A percentile compares a stretch with the other conserved stretches of the same genome.
These are phyloP conservation scores for Trichoderma simmonsii DNA, from an alignment of 2,329 filamentous ascomycete genomes.

Conservation along the genomic window DNA sequence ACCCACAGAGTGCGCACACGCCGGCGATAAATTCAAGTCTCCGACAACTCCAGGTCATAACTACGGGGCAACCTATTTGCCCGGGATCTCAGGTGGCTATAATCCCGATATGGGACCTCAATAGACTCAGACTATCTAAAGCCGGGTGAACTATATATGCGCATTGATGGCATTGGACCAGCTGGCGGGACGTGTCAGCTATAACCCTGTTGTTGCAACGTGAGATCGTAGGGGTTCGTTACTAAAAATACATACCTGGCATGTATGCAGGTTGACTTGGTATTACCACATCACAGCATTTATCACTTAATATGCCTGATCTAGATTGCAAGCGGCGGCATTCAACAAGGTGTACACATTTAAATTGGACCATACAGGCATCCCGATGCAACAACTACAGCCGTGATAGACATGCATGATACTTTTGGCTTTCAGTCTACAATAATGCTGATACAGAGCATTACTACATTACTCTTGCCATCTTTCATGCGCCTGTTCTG, in stretches of 20 bases:
- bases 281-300: background rate
- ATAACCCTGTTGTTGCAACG: background rate
- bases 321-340: background rate
- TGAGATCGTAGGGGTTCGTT: background rate
- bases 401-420: background rate
- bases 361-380: background rate
- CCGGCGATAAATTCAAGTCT: background rate
- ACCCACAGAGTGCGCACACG: background rate
- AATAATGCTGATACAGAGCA: background rate
- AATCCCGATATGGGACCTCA: background rate
- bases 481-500: background rate
- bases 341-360: background rate
- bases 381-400: too few species aligned
- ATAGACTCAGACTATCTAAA: background rate
- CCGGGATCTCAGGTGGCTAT: background rate
- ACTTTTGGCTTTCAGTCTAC: background rate
- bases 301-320: too few species aligned
- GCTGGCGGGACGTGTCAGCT: background rate
- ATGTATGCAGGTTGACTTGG: background rate
- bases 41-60: background rate
- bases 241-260: background rate
- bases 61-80: background rate
- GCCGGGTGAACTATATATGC: background rate
- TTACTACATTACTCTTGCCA: background rate
- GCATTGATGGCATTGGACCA: background rate